Conservation (phyloP, 805 yeast genomes). For the Kurtzmaniella cleridarum region DNA sequence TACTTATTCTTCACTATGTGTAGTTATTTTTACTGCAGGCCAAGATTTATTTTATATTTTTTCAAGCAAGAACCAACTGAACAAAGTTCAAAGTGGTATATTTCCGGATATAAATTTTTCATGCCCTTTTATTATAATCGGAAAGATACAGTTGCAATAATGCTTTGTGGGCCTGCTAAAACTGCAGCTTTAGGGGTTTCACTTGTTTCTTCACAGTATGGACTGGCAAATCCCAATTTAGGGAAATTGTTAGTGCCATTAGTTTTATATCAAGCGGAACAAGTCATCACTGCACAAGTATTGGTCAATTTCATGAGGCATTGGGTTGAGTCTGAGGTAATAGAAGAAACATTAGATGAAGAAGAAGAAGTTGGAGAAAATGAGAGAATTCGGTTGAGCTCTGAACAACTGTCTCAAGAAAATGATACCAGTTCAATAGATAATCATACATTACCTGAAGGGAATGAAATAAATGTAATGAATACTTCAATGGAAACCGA, state of each 20-base stretch:
- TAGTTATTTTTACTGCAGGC: conserved; percentile 58
- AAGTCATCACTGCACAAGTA: conserved; percentile 75
- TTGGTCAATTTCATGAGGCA: conserved; percentile 59
- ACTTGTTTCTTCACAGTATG: conserved; percentile 74
- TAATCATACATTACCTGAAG: too few relatives aligned
- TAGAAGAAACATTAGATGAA: background rate
- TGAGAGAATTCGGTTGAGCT: too few relatives aligned
- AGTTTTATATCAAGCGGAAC: conserved; percentile 83
- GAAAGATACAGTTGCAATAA: conserved; percentile 68
- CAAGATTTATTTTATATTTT: conserved; percentile 41
- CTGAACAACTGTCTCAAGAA: too few relatives aligned
- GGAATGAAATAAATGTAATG: background rate
- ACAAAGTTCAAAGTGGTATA: conserved; percentile 41
- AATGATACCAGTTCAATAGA: too few relatives aligned
- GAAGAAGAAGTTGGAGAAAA: background rate
- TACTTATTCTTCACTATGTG: conserved; percentile 70
- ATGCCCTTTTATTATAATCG: conserved; percentile 68
- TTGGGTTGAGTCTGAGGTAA: conserved; percentile 51
- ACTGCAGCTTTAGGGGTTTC: conserved; percentile 92
- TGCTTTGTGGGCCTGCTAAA: conserved; percentile 90
- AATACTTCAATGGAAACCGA: too few relatives aligned
- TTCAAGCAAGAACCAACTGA: conserved; percentile 45
- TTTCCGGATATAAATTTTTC: conserved; percentile 36
- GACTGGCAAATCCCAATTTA: conserved; percentile 50
- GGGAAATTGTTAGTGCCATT: conserved; percentile 76